phyloP scores from a whole-genome alignment of 2,329 filamentous ascomycete species.

The Volutella citrinella region DNA sequence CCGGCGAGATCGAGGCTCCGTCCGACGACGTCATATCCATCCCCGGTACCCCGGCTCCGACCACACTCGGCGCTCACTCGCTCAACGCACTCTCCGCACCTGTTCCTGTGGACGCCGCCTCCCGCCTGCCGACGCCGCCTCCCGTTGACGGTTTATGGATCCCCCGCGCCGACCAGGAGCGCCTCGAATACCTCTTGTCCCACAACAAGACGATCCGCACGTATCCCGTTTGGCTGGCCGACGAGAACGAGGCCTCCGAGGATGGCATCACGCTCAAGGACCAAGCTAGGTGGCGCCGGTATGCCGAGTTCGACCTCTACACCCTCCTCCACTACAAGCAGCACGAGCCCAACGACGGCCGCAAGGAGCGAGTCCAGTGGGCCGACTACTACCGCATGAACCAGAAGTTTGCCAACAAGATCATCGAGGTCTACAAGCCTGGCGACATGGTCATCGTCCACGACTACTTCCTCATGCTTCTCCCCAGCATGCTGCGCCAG shows the following conservation, averaged over 20 bases:
- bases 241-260: slow-evolving; percentile 64
- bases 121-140: slow-evolving; percentile 54
- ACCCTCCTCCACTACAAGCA: slow-evolving; percentile 96
- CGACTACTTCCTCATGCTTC: slow-evolving; percentile 88
- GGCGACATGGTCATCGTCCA: slow-evolving; percentile 92
- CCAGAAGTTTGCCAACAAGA: slow-evolving; percentile 84
- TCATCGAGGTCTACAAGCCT: slow-evolving; percentile 84
- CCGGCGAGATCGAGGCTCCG: slow-evolving; percentile 72
- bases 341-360: slow-evolving; percentile 83
- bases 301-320: slow-evolving; percentile 88
- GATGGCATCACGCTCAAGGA: slow-evolving; percentile 75
- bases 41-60: slow-evolving; percentile 42
- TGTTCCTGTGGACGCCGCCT: slow-evolving; percentile 65
- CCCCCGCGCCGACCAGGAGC: slow-evolving; percentile 64
- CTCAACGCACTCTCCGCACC: slow-evolving; percentile 77
- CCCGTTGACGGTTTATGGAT: slow-evolving; percentile 69
- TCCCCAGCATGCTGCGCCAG: slow-evolving; percentile 86
- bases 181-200: slow-evolving; percentile 71
- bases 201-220: slow-evolving; percentile 74
- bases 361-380: slow-evolving; percentile 80
- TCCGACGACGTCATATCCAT: slow-evolving; percentile 41
- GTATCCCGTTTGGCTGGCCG: slow-evolving; percentile 83
- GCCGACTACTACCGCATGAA: slow-evolving; percentile 92
- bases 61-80: slow-evolving; percentile 50
- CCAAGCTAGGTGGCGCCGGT: slow-evolving; percentile 82